Base-by-base conservation (phyloP, 371 early-diverging fungal species). In the Paraphysoderma sedebokerense region DNA sequence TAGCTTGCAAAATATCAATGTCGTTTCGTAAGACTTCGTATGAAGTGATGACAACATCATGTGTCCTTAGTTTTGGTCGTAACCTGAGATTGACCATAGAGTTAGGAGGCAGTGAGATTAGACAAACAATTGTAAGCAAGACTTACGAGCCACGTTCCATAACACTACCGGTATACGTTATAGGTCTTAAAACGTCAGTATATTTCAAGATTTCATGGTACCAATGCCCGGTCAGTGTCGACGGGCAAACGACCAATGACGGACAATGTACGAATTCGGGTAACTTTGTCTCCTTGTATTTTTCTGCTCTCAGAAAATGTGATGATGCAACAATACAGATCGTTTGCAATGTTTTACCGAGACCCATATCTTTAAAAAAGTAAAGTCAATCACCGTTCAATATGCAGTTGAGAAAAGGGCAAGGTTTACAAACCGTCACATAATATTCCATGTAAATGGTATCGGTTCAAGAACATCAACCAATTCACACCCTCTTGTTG, bases 401-500 rank as follows among this genome's bases (percentile, higher is more conserved):
- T 6, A 45, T 29, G 30, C 19, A 22, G 9, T 29, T 6, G 7
- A 30, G 26, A 26, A 46, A 11, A 52, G 19, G 19, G 8, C 38
- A 11, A 31, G 37, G 12, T 12, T n/a, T 41, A 11, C 68, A 63
- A 70, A 74, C 81, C 92, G 66, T 99, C 99, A 61, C 98, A 97
- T 22, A 99, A 70, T 44, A 98, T 89, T 11, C 98, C 99, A 54
- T 98, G 96, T 17, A 98, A 64, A 54, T 85, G 87, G 62, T 87
- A 95, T 52, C 85, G 79, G 62, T 87, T 87, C 48, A 98, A 70
- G 63, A 96, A 98, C n/a, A 87, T 87, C 47, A 98, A 65, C 98
- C 98, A 98, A 65, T 85, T 92, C 36, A 98, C 85, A 50, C 97
- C 98, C 51, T 93, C 96, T 60, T 89, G 88, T 61, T 98, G 97